Evolutionary conservation across 441 rosid species (phyloP).

Genomic region (Adansonia rubrostipa): DNA sequence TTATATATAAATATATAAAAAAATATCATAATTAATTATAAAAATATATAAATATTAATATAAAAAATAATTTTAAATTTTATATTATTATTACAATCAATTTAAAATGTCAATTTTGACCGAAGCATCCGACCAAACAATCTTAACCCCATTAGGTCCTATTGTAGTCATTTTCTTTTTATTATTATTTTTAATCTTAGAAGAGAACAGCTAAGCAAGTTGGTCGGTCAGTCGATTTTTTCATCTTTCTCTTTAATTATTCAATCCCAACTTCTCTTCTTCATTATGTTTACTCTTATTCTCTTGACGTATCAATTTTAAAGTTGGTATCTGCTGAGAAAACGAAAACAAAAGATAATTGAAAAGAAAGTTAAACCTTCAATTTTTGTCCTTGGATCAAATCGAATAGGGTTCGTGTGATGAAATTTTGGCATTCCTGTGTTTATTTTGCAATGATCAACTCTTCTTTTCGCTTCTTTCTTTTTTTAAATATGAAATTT

Average conservation of each 20-base stretch:
- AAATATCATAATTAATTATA: no score
- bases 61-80: no score
- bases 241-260: background rate
- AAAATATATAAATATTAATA: no score
- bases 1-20: no score
- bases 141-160: no score
- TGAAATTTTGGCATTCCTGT: background rate
- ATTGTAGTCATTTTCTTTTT: no score
- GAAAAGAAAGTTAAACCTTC: background rate
- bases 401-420: background rate
- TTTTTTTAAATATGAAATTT: background rate
- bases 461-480: background rate
- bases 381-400: background rate
- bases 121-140: no score
- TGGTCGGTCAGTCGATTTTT: background rate
- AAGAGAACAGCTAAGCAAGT: background rate
- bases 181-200: no score
- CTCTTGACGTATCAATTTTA: background rate
- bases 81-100: no score
- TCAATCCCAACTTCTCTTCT: background rate
- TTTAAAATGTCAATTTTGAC: no score
- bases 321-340: background rate
- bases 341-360: background rate
- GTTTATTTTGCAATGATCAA: background rate
- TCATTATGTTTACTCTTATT: background rate